phyloP scores from a whole-genome alignment of 805 yeast genomes.

The Grigorovia jiainica region DNA sequence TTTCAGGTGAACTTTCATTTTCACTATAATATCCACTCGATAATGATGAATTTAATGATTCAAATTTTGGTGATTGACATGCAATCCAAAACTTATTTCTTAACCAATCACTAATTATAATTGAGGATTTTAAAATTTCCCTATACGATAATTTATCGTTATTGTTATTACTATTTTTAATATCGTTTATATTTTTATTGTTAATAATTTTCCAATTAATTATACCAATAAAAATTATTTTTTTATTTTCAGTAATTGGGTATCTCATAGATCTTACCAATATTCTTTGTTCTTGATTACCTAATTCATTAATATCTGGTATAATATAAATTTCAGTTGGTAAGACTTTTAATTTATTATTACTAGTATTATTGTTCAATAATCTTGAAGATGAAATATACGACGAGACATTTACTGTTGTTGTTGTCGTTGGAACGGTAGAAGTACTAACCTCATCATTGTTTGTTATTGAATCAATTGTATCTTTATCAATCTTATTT shows the following conservation, averaged over 20 bases:
- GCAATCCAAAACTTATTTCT: conserved; percentile 36
- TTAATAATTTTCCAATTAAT: conserved; percentile 4
- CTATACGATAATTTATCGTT: neutral
- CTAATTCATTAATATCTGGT: conserved; percentile 12
- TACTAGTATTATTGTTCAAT: neutral
- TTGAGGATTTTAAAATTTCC: conserved; percentile 5
- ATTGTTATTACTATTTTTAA: neutral
- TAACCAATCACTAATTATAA: conserved; percentile 21
- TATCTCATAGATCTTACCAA: conserved; percentile 9
- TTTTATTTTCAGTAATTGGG: neutral
- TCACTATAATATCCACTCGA: conserved; percentile 5
- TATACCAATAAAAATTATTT: conserved; percentile 9
- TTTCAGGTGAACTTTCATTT: neutral
- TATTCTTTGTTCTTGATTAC: conserved; percentile 7
- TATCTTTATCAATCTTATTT: neutral
- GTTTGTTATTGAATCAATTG: no score
- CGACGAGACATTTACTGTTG: no score
- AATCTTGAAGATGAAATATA: neutral
- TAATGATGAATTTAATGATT: neutral
- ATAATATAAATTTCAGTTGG: conserved; percentile 8
- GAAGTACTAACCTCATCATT: no score
- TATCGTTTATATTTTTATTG: neutral
- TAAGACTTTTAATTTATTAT: neutral
- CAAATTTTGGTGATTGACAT: conserved; percentile 9
- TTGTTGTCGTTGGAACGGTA: no score